Conservation (phyloP, 345 rosid genomes). For the Acer yangbiense region DNA sequence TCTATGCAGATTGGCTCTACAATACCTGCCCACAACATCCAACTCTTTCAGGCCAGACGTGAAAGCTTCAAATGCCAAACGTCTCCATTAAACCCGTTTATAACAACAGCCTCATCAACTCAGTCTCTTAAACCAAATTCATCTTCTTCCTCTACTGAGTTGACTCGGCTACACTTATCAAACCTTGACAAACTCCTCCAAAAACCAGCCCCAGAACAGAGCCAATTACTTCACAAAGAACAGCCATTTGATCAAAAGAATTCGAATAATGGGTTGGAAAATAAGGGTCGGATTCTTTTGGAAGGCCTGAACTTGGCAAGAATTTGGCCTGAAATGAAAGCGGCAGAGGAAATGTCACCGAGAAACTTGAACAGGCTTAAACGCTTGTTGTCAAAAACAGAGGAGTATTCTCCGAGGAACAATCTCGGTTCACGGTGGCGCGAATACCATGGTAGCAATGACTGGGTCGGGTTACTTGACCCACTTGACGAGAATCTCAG, state of each 20-base stretch:
- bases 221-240: not conserved
- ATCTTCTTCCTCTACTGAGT: slow-evolving; percentile 25
- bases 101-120: not conserved
- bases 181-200: slow-evolving; percentile 69
- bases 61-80: slow-evolving; percentile 50
- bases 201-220: slow-evolving; percentile 29
- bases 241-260: slow-evolving; percentile 1
- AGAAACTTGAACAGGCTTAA: slow-evolving; percentile 67
- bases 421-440: slow-evolving; percentile 74
- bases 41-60: slow-evolving; percentile 44
- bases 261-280: slow-evolving; percentile 21
- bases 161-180: slow-evolving; percentile 46
- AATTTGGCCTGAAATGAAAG: slow-evolving; percentile 81
- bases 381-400: slow-evolving; percentile 66
- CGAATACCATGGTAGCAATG: slow-evolving; percentile 56
- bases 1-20: slow-evolving; percentile 51
- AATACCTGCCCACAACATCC: slow-evolving; percentile 49
- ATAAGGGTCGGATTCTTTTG: slow-evolving; percentile 31
- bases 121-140: slow-evolving; percentile 4
- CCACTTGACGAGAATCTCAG: slow-evolving; percentile 68
- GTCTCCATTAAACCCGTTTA: slow-evolving; percentile 49
- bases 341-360: slow-evolving; percentile 94
- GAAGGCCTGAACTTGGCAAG: slow-evolving; percentile 61
- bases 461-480: slow-evolving; percentile 58
- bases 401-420: slow-evolving; percentile 85